Conservation (phyloP, 1,284 basidiomycete genomes). For the Termitomyces sp. region DNA sequence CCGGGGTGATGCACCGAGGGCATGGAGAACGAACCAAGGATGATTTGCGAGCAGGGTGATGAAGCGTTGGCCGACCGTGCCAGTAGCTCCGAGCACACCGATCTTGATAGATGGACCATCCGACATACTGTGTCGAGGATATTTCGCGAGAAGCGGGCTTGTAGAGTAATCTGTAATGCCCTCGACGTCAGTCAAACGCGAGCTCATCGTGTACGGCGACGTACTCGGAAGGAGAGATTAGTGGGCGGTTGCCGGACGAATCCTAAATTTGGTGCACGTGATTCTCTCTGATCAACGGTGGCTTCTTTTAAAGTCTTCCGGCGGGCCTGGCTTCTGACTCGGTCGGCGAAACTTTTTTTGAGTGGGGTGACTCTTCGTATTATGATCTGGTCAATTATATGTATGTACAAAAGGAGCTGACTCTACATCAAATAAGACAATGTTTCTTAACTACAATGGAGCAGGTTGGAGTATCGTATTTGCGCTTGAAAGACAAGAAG, state of each 20-base stretch:
- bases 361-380: constrained; percentile 2
- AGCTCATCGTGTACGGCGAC: constrained; percentile 15
- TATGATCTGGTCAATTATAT: neutral
- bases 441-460: neutral
- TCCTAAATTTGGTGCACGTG: constrained; percentile 11
- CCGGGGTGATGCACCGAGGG: constrained; percentile 84
- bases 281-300: constrained; percentile 2
- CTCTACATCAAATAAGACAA: neutral
- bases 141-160: constrained; percentile 20
- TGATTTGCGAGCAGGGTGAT: constrained; percentile 86
- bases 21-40: constrained; percentile 87
- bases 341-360: constrained; percentile 1
- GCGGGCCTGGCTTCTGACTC: constrained; percentile 5
- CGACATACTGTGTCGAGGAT: constrained; percentile 24
- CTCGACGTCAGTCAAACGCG: constrained; percentile 7
- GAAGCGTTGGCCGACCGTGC: constrained; percentile 94
- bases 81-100: constrained; percentile 93
- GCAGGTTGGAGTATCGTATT: neutral
- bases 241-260: neutral
- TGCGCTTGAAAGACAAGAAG: neutral
- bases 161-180: constrained; percentile 15
- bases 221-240: constrained; percentile 9
- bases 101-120: constrained; percentile 57
- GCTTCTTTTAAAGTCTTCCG: neutral
- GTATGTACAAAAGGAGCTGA: no score